Evolutionary conservation across 768 basidiomycete species (phyloP), one percentile per base, ranked within the genome.

Genomic region (Suillus ampliporus): DNA sequence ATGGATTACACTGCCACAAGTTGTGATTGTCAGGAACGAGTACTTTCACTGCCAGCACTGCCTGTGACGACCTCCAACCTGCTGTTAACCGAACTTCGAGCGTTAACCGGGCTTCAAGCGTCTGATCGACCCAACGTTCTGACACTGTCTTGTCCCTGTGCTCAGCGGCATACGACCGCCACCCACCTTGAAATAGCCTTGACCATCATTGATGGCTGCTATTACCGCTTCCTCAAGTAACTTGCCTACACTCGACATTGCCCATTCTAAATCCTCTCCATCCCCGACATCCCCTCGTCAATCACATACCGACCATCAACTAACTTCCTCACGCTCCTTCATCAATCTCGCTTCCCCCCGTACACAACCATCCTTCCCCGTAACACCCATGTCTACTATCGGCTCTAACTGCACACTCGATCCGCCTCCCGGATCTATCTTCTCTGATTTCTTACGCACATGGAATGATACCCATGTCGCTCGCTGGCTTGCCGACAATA

Each of bases 401-500:
- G 60, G 10, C 37, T 9, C 63, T 58, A 63, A 56, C 61, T 52
- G 15, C 43, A 70, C 78, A 46, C 78, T 87, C 26, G 89, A 92
- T 2, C 82, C 87, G 0, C 89, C 89, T 4, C 69, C 78, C 0
- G 88, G 86, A 31, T 71, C 85, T n/a, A 67, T 84, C 1, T 91
- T 87, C 70, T 61, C 81, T 0, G 89, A 90, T 44, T 88, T 84
- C 68, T 79, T 92, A 58, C 83, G 82, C 23, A 81, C 87, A n/a
- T 94, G 92, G 92, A 74, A 82, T 1, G 92, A 94, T 70, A 68
- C 68, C 5, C 88, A 91, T 67, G 88, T 93, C 61, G 83, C 88
- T 2, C 80, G 80, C 52, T 99, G 96, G 92, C 83, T 99, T 38
- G 69, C 82, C 0, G 87, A 93, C 19, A 88, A 91, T 69, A 91